A percentile compares a stretch with the other conserved stretches of the same genome.
These are phyloP conservation scores for Takakia lepidozioides DNA, from an alignment of 225 moss, liverwort and hornwort species.

Conservation along the genomic window DNA sequence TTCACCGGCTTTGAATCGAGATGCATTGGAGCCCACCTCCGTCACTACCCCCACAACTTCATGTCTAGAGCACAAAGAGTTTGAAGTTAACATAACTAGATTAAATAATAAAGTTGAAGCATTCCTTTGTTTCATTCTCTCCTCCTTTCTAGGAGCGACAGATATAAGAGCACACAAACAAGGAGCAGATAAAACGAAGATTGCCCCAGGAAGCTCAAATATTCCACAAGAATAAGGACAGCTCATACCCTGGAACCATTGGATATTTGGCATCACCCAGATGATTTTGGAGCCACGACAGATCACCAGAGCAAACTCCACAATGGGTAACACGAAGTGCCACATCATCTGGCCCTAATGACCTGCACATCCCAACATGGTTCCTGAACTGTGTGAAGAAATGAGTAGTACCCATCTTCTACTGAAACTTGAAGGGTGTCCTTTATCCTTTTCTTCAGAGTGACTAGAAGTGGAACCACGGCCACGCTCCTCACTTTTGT, in stretches of 20 bases:
- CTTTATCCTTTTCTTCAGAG: too few relatives aligned
- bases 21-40: constrained; percentile 64
- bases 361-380: constrained; percentile 18
- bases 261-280: constrained; percentile 41
- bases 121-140: too few relatives aligned
- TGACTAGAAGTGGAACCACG: background rate
- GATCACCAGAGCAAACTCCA: constrained; percentile 60
- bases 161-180: too few relatives aligned
- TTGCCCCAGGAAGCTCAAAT: too few relatives aligned
- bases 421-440: background rate
- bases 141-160: too few relatives aligned
- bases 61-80: too few relatives aligned
- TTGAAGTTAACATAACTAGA: too few relatives aligned
- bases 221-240: too few relatives aligned
- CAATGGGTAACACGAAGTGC: constrained; percentile 42
- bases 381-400: background rate
- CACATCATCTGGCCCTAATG: constrained; percentile 52
- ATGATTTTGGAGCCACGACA: constrained; percentile 36
- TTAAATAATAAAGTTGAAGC: too few relatives aligned
- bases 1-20: constrained; percentile 50
- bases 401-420: background rate
- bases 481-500: too few relatives aligned
- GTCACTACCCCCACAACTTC: too few relatives aligned
- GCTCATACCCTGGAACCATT: constrained; percentile 73
- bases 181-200: too few relatives aligned